Evolutionary conservation across 2,329 filamentous ascomycete species (phyloP).

Genomic region (Claviceps quebecensis): DNA sequence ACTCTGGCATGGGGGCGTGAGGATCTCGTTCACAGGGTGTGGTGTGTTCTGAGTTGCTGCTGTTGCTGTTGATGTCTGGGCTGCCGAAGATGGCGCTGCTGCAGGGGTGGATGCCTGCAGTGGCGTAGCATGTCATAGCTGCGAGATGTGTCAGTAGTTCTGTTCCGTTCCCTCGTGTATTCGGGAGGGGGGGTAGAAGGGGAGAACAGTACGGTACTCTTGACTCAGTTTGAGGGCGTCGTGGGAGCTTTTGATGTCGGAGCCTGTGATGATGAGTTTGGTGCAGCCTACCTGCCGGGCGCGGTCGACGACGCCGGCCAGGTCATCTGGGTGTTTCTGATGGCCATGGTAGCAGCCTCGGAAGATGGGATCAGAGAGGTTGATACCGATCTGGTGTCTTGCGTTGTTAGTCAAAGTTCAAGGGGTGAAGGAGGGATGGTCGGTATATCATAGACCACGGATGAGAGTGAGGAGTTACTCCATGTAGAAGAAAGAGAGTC

Average conservation of each 20-base stretch:
- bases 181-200: not conserved
- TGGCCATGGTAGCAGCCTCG: conserved; percentile 72
- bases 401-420: not conserved
- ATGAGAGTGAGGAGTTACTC: not conserved
- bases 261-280: conserved; percentile 90
- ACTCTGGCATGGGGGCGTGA: conserved; percentile 32
- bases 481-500: not conserved
- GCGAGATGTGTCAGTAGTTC: conserved; percentile 1
- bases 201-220: conserved; percentile 47
- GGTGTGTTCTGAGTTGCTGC: conserved; percentile 25
- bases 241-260: conserved; percentile 64
- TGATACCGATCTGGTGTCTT: conserved; percentile 65
- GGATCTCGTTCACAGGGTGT: conserved; percentile 41
- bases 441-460: not conserved
- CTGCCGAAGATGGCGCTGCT: conserved; percentile 64
- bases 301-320: conserved; percentile 62
- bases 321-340: conserved; percentile 58
- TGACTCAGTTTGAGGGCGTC: conserved; percentile 61
- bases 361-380: conserved; percentile 86
- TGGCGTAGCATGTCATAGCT: conserved; percentile 77
- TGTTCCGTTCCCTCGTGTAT: not conserved
- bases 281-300: conserved; percentile 65
- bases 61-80: conserved; percentile 30
- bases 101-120: conserved; percentile 89
- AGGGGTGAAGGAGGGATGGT: too few relatives aligned